Percentiles rank a stretch among this genome's conserved stretches.
Conservation (phyloP, 73 alveolate species). For the Blepharisma japonicum region DNA sequence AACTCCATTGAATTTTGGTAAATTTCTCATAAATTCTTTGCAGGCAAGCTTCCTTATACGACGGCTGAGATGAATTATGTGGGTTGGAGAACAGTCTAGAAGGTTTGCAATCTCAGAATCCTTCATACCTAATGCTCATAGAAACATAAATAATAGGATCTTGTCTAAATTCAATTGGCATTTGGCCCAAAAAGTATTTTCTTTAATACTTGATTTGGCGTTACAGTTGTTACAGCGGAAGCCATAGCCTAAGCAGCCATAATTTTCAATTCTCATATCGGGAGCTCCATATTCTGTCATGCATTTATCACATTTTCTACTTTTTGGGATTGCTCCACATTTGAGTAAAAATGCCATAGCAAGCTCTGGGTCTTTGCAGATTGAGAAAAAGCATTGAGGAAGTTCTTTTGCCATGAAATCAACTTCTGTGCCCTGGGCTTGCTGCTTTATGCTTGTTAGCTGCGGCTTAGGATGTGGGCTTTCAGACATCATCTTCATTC, state of each 20-base stretch:
- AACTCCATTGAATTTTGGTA: constrained; percentile 26
- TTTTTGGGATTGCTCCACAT: not conserved
- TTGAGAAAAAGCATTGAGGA: not conserved
- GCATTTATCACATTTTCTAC: not conserved
- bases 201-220: not conserved
- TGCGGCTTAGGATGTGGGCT: no score
- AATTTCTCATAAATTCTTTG: not conserved
- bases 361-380: not conserved
- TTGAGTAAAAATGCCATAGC: not conserved
- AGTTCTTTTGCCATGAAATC: not conserved
- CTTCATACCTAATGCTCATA: not conserved
- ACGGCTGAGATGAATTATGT: not conserved
- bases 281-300: constrained; percentile 6
- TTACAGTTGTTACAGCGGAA: not conserved
- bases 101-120: not conserved
- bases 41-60: not conserved
- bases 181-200: constrained; percentile 10
- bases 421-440: no score
- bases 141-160: not conserved
- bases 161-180: not conserved
- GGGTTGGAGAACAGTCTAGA: not conserved
- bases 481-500: no score
- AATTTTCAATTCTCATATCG: not conserved
- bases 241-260: not conserved
- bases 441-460: no score